Percentiles rank a stretch among this genome's conserved stretches.
Conservation (phyloP, 257 asterid species). For the Nicotiana sylvestris region DNA sequence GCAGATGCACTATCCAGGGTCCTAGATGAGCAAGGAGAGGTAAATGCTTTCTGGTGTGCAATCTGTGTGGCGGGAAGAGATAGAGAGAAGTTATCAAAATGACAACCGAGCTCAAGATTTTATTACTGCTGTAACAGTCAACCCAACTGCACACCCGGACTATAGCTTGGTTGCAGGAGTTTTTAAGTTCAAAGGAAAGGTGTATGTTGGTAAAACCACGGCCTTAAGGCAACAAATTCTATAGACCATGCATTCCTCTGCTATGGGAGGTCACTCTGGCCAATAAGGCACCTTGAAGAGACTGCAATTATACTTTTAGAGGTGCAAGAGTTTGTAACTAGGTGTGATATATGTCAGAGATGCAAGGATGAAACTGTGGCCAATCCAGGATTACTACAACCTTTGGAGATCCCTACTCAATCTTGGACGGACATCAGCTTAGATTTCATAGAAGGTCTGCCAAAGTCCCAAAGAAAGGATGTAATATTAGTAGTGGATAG, state of each 20-base stretch:
- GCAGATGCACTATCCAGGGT: neutral
- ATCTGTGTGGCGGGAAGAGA: neutral
- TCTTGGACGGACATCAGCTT: neutral
- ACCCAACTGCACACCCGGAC: too few species aligned
- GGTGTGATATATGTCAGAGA: neutral
- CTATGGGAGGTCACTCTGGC: neutral
- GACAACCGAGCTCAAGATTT: too few species aligned
- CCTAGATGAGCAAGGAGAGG: too few species aligned
- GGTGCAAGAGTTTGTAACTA: neutral
- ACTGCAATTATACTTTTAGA: neutral
- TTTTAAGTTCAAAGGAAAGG: neutral
- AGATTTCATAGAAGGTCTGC: neutral
- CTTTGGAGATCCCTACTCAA: neutral
- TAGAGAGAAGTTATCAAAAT: neutral
- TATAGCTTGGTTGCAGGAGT: neutral
- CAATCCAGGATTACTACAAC: too few species aligned
- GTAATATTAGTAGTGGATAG: neutral
- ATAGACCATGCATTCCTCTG: too few species aligned
- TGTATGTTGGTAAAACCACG: neutral
- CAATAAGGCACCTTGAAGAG: neutral
- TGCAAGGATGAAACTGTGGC: too few species aligned
- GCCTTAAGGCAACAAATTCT: neutral
- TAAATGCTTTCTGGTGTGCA: neutral
- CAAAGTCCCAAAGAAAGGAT: neutral
- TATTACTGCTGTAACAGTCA: too few species aligned